Percentiles rank a stretch among this genome's conserved stretches.
Evolutionary conservation across 192 early-diverging fungal genomes (phyloP).

Genomic region (Entomortierella chlamydospora): DNA sequence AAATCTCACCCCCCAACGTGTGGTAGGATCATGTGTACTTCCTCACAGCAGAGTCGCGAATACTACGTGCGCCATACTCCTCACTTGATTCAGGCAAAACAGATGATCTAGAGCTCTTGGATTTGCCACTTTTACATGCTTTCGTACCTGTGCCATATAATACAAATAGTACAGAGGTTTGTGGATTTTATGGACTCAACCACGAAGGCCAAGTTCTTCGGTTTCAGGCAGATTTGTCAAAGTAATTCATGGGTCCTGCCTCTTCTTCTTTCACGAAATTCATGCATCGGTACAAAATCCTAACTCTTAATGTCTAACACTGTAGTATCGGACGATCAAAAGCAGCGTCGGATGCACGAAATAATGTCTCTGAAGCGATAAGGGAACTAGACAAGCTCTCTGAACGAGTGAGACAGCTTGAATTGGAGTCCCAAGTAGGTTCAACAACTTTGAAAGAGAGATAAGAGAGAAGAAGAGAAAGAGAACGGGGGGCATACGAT

Average conservation of each 20-base stretch:
- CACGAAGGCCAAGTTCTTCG: slow-evolving; percentile 12
- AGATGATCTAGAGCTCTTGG: background rate
- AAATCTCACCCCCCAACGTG: no score
- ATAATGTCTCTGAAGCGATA: slow-evolving; percentile 19
- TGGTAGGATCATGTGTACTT: slow-evolving; percentile 9
- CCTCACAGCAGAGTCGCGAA: background rate
- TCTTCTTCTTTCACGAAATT: background rate
- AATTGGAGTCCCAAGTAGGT: slow-evolving; percentile 14
- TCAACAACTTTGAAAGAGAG: background rate
- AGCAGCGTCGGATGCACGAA: slow-evolving; percentile 4
- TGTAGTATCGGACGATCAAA: background rate
- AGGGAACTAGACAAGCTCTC: slow-evolving; percentile 20
- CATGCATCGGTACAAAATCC: no score
- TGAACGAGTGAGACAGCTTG: slow-evolving; percentile 19
- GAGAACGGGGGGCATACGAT: background rate
- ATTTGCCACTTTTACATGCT: slow-evolving; percentile 5
- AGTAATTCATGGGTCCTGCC: background rate
- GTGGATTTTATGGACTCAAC: slow-evolving; percentile 26
- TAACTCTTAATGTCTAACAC: no score
- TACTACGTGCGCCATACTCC: slow-evolving; percentile 1
- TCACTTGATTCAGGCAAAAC: background rate
- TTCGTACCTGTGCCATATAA: background rate
- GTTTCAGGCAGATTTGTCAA: slow-evolving; percentile 8
- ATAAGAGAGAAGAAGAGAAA: background rate
- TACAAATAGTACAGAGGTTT: background rate